Evolutionary conservation across 768 basidiomycete species (phyloP), one percentile per base, ranked within the genome.

Genomic region (Boletellus emodensis): DNA sequence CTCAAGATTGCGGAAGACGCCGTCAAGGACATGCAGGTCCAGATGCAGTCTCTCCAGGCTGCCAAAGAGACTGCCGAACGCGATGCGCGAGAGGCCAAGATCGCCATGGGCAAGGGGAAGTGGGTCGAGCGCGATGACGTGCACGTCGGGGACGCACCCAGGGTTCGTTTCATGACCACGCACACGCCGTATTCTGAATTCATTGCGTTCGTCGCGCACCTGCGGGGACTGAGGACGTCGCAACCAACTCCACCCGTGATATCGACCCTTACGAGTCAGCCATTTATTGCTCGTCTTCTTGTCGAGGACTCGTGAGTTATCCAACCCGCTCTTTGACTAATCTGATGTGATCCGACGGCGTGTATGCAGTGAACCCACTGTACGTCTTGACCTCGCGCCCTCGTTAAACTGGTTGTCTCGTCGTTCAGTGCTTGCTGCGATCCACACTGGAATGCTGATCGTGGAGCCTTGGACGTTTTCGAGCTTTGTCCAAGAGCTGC

Each of bases 341-440:
- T 33, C n/a, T 32, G 15, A n/a, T 22, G 6, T 50, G 42, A 41
- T 53, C 47, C 64, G 49, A 56, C 33, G 14, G 20, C 40, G 37
- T 39, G n/a, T 2, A 35, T 46, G 24, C 51, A 65, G 94, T 20
- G 95, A 99, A 59, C 91, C 95, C 0, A 91, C 94, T 0, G 74
- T 96, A 28, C 85, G 96, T 9, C 78, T 99, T 15, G 96, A 98
- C 63, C 73, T 90, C n/a, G 94, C 96, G 0, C 91, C 94, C 0
- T 90, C 93, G 12, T 73, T 99, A 32, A 94, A 90, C 61, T 98
- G 91, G 90, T 76, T 98, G n/a, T 87, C 88, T 14, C 80, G 94
- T 24, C 83, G 93, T 26, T 84, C 84, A 4, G 87, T 98, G 20
- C 76, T 85, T 4, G 71, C 82, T 22, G 95, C 95, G 6, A 89